A percentile compares a stretch with the other conserved stretches of the same genome.
phyloP scores from a whole-genome alignment of 73 alveolate species.

The Blepharisma japonicum region DNA sequence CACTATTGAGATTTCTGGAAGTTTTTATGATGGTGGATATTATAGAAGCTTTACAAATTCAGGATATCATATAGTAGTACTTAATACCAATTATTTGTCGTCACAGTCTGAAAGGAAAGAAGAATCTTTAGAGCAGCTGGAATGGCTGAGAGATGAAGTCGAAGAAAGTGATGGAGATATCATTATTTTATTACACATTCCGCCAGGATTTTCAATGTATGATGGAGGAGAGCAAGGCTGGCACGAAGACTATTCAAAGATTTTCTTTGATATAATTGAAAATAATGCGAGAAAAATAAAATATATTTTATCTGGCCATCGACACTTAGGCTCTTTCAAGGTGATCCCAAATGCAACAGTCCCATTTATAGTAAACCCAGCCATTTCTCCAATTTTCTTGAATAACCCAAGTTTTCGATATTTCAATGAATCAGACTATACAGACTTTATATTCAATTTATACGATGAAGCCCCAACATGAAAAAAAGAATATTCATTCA shows the following conservation, averaged over 20 bases:
- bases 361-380: neutral
- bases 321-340: neutral
- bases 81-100: neutral
- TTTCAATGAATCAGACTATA: neutral
- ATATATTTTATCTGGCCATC: neutral
- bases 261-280: neutral
- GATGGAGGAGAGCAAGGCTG: neutral
- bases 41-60: neutral
- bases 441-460: too few relatives aligned
- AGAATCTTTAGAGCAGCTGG: neutral
- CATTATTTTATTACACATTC: neutral
- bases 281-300: neutral
- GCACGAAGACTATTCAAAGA: neutral
- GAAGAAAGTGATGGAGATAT: neutral
- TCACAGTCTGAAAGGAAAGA: neutral
- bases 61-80: neutral
- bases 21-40: neutral
- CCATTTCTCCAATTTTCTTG: neutral
- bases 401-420: neutral
- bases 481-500: too few relatives aligned
- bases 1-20: neutral
- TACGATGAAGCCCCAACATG: too few relatives aligned
- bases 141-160: neutral
- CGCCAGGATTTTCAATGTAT: conserved; percentile 5
- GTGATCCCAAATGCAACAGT: neutral